Evolutionary conservation across 129 eudicot genomes (phyloP), one percentile per base, ranked within the genome.

Genomic region (Helichrysum umbraculigerum): DNA sequence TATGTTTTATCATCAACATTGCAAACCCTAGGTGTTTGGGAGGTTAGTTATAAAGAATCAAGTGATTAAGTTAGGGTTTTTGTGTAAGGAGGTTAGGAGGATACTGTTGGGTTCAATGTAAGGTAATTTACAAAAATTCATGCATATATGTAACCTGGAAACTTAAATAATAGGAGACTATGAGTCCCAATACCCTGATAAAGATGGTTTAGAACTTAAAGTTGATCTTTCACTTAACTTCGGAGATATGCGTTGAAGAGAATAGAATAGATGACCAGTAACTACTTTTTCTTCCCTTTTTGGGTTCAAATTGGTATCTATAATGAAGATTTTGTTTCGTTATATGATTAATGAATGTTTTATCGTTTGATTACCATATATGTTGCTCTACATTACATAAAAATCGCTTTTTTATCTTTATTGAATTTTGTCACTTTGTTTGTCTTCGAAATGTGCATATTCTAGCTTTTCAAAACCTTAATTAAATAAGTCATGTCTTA

Each of bases 21-120:
- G 73, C 51, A 16, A 76, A 66, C 56, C 41, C 56, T 66, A 76
- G 73, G 66, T 51, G 60, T 34, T 32, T 14, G 71, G 70, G 77
- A 73, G 68, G 68, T 59, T 22, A 70, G 20, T 50, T 5, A 6
- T 0, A 5, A 37, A 25, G 41, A 28, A 12, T 57, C 3, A 35
- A 58, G 25, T 20, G 21, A 12, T 59, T 10, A 11, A 14, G 32
- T 50, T 66, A 52, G 72, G 73, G 73, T 34, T 65, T 52, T 76
- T 66, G 57, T 76, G 65, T 32, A 19, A 65, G 60, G 78, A 42
- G n/a, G 37, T n/a, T 25, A n/a, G n/a, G n/a, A n/a, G n/a, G n/a
- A n/a, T 19, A 56, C 54, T 64, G 51, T 34, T 76, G 64, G 21
- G 50, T 34, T 76, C 72, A 51, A 19, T 50, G 6, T 4, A 33